phyloP scores from a whole-genome alignment of 208 protist genomes.

The Phytomonas sp. region DNA sequence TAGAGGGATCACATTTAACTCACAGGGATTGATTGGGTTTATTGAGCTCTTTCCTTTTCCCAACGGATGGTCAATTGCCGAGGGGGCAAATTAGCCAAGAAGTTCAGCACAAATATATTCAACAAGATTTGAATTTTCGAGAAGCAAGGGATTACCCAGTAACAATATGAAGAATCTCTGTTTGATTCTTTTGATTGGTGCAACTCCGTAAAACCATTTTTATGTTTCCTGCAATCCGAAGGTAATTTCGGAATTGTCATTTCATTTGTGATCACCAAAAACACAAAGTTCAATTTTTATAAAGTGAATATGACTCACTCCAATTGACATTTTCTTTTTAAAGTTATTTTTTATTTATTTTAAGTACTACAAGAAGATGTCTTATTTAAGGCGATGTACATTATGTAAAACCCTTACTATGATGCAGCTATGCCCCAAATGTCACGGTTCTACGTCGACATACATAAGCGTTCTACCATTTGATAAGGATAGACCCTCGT shows the following conservation, averaged over 20 bases:
- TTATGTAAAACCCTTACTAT: slow-evolving; percentile 31
- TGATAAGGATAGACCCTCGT: background rate
- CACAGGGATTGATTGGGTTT: background rate
- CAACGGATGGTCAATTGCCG: background rate
- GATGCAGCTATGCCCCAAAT: slow-evolving; percentile 30
- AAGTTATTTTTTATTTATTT: background rate
- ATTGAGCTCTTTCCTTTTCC: background rate
- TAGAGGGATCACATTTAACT: background rate
- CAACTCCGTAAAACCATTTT: background rate
- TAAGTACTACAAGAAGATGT: slow-evolving; percentile 9
- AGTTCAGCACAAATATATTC: background rate
- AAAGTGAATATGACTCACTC: background rate
- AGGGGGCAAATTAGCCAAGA: background rate
- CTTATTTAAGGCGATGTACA: slow-evolving; percentile 14
- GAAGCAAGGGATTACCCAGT: background rate
- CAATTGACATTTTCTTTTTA: background rate
- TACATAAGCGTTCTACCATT: slow-evolving; percentile 7
- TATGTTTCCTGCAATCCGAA: background rate
- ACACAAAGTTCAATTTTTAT: background rate
- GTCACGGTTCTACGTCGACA: slow-evolving; percentile 15
- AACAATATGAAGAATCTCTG: background rate
- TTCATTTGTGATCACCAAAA: background rate
- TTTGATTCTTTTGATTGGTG: background rate
- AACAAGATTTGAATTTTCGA: background rate
- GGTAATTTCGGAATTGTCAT: background rate